Conservation (phyloP, 2,329 filamentous ascomycete genomes). For the Chaetoscypha palmicola region DNA sequence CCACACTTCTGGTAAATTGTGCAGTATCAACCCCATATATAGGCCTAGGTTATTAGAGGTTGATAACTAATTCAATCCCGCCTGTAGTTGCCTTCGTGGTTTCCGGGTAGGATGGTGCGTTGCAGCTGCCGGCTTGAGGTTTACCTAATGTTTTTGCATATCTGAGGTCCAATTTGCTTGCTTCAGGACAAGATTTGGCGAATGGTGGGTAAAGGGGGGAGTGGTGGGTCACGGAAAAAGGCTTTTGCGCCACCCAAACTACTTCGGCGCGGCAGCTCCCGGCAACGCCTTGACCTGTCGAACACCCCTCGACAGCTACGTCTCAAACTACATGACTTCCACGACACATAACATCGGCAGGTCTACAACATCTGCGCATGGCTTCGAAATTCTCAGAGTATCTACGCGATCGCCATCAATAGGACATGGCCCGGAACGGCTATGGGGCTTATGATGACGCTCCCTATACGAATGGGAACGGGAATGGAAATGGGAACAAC, state of each 20-base stretch:
- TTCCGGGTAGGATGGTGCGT: no score
- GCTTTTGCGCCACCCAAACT: not conserved
- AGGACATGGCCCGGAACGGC: constrained; percentile 29
- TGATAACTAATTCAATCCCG: no score
- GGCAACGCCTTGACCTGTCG: not conserved
- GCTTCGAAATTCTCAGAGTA: constrained; percentile 13
- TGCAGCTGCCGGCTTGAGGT: no score
- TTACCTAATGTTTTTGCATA: no score
- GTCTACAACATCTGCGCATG: constrained; percentile 15
- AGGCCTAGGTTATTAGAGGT: no score
- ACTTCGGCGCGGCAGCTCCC: constrained; percentile 3
- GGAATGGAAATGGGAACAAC: constrained; percentile 22
- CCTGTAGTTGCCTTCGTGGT: no score
- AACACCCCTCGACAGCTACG: constrained; percentile 1
- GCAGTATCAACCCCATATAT: no score
- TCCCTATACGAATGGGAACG: constrained; percentile 25
- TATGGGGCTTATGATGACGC: constrained; percentile 28
- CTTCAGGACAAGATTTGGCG: not conserved
- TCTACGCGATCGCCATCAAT: constrained; percentile 19
- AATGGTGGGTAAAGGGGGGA: not conserved
- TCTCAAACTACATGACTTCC: constrained; percentile 4
- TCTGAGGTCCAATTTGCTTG: no score
- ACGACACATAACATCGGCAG: constrained; percentile 1
- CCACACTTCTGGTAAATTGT: no score
- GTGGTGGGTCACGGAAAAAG: not conserved